Evolutionary conservation across 495 filamentous ascomycete genomes (phyloP).

Genomic region (Penicillium turbatum): DNA sequence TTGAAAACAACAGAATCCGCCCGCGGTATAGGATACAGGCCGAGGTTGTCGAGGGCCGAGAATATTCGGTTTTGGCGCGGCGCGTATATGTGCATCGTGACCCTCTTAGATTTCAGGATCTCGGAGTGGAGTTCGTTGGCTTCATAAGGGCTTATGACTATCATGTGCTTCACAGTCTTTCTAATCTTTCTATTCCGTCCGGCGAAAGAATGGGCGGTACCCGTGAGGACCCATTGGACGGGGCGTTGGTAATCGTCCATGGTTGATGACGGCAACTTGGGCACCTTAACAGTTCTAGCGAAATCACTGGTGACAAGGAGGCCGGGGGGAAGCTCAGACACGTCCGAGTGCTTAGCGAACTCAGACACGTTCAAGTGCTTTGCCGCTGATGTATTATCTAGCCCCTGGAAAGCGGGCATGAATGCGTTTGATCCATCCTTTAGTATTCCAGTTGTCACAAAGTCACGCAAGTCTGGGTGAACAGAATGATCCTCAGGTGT

Average conservation of each 20-base stretch:
- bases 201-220: background rate
- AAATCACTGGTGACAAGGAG: conserved; percentile 58
- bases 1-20: background rate
- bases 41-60: conserved; percentile 44
- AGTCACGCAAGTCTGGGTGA: conserved; percentile 41
- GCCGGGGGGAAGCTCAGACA: conserved; percentile 37
- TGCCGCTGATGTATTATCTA: conserved; percentile 39
- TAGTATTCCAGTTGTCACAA: conserved; percentile 32
- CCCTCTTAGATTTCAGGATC: conserved; percentile 29
- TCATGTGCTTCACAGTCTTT: conserved; percentile 25
- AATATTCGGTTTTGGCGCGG: conserved; percentile 46
- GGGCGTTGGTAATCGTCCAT: conserved; percentile 52
- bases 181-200: too few relatives aligned
- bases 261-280: too few relatives aligned
- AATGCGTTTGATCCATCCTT: conserved; percentile 27
- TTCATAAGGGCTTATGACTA: conserved; percentile 62
- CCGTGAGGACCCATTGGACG: conserved; percentile 57
- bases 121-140: conserved; percentile 47
- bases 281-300: conserved; percentile 38
- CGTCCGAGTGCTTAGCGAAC: too few relatives aligned
- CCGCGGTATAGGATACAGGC: conserved; percentile 31
- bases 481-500: conserved; percentile 39
- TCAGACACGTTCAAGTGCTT: conserved; percentile 23
- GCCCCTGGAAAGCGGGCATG: conserved; percentile 41
- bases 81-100: conserved; percentile 54